Percentiles rank a stretch among this genome's conserved stretches.
phyloP scores from a whole-genome alignment of 192 early-diverging fungal species.

The Helicostylum pulchrum region DNA sequence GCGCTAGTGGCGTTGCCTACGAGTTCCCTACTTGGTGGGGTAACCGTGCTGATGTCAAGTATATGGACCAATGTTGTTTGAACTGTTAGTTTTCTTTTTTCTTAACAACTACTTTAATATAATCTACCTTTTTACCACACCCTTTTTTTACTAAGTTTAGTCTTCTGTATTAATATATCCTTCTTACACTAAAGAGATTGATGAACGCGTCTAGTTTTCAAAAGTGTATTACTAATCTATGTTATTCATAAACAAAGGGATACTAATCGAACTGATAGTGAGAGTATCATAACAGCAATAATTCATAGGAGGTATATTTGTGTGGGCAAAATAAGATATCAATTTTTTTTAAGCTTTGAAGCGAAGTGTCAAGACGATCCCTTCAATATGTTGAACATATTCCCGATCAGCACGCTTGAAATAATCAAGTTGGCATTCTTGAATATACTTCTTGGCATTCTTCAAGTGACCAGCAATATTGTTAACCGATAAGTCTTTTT shows the following conservation, averaged over 20 bases:
- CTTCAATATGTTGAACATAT: slow-evolving; percentile 67
- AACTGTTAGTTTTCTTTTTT: too few species aligned
- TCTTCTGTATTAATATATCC: too few species aligned
- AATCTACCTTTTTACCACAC: too few species aligned
- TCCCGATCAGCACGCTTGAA: slow-evolving; percentile 76
- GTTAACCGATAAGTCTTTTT: slow-evolving; percentile 58
- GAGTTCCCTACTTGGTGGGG: slow-evolving; percentile 38
- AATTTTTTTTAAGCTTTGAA: slow-evolving; percentile 35
- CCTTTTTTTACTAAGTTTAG: too few species aligned
- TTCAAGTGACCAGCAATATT: slow-evolving; percentile 64
- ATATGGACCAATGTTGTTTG: not conserved
- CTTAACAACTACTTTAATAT: too few species aligned
- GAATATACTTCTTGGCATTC: slow-evolving; percentile 62
- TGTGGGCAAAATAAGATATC: not conserved
- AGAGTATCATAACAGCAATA: too few species aligned
- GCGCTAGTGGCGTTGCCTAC: slow-evolving; percentile 19
- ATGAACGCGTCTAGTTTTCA: too few species aligned
- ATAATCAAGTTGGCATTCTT: slow-evolving; percentile 64
- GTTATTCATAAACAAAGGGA: too few species aligned
- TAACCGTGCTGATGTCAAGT: slow-evolving; percentile 14
- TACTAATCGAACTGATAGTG: too few species aligned
- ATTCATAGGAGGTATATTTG: too few species aligned
- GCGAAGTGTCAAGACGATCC: slow-evolving; percentile 32
- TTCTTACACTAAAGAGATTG: too few species aligned
- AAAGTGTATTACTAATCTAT: too few species aligned